These are phyloP conservation scores for Phytophthora pluvialis DNA, from an alignment of 352 stramenopile species.

Conservation along the genomic window DNA sequence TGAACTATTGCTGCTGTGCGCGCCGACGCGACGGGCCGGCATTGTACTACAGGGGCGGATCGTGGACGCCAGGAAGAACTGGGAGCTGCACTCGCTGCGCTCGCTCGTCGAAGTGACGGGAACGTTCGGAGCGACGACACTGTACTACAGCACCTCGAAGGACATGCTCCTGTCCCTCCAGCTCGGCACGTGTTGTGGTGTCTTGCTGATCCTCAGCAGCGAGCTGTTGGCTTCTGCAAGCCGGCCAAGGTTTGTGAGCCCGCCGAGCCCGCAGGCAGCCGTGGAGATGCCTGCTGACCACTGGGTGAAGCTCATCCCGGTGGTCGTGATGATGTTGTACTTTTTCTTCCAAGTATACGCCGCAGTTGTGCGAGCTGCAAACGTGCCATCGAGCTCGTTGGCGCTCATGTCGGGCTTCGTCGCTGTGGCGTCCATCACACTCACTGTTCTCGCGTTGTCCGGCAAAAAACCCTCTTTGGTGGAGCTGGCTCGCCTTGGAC, in stretches of 20 bases:
- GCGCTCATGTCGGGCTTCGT: constrained; percentile 55
- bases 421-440: constrained; percentile 44
- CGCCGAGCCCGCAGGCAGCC: constrained; percentile 33
- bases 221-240: constrained; percentile 51
- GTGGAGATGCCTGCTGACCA: constrained; percentile 68
- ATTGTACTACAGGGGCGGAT: constrained; percentile 77
- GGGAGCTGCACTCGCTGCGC: constrained; percentile 59
- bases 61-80: constrained; percentile 71
- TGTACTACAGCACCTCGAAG: constrained; percentile 61
- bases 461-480: constrained; percentile 50
- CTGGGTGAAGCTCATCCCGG: constrained; percentile 79
- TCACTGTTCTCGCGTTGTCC: constrained; percentile 57
- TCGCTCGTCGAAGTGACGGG: constrained; percentile 68
- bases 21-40: constrained; percentile 59
- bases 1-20: constrained; percentile 76
- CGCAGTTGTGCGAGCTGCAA: constrained; percentile 47
- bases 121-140: constrained; percentile 59
- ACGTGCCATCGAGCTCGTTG: constrained; percentile 47
- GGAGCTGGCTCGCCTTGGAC: constrained; percentile 39
- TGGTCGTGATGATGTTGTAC: constrained; percentile 70
- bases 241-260: constrained; percentile 21
- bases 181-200: constrained; percentile 68
- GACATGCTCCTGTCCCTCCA: constrained; percentile 78
- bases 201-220: constrained; percentile 59
- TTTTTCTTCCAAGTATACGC: constrained; percentile 66